Base-by-base conservation (phyloP, 495 filamentous ascomycete species). In the Aspergillus hancockii region DNA sequence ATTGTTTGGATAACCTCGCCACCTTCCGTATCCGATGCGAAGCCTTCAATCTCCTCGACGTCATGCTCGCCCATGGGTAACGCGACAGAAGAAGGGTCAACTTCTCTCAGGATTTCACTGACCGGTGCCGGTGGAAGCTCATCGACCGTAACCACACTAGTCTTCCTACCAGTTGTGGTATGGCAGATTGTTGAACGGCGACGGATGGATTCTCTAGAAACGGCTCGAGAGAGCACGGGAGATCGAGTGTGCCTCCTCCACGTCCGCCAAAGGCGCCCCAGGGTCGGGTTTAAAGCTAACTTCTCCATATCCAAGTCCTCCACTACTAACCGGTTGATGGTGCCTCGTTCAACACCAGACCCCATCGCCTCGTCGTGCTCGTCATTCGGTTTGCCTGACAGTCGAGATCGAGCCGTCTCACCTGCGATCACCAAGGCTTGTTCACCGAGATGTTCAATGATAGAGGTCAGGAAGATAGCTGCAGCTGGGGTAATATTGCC, bases 261-360 rank as follows among this genome's bases (percentile, higher is more conserved):
- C 31, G 90, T 89, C 64, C 95, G 85, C 95, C 95, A 99, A 31
- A 98, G 74, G 34, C 93, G 80, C 14, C 95, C 93, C 3, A 99
- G 75, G 13, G 90, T 93, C 43, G 90, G 81, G 67, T 94, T 91
- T 55, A 98, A 77, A 5, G 93, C 94, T 59, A 98, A 79, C 57
- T 94, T 93, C 70, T 98, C 93, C 79, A 96, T 90, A 68, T 99
- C 95, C 25, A 85, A 74, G 66, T 98, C 93, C 66, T 96, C 92
- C 22, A 99, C 89, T 31, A 91, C 79, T 49, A 94, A 78, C 22
- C 84, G 85, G 53, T 90, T 85, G 54, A 77, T 75, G 22, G 66
- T 69, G 30, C 62, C 71, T 14, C 72, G 67, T 25, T 71, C 67
- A 31, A 67, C 52, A 6, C 58, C 63, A 8, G 58, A 18, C 9